Percentiles rank a stretch among this genome's conserved stretches.
Evolutionary conservation across 148 eudicot genomes (phyloP).

Genomic region (Vaccinium vitisidaea): DNA sequence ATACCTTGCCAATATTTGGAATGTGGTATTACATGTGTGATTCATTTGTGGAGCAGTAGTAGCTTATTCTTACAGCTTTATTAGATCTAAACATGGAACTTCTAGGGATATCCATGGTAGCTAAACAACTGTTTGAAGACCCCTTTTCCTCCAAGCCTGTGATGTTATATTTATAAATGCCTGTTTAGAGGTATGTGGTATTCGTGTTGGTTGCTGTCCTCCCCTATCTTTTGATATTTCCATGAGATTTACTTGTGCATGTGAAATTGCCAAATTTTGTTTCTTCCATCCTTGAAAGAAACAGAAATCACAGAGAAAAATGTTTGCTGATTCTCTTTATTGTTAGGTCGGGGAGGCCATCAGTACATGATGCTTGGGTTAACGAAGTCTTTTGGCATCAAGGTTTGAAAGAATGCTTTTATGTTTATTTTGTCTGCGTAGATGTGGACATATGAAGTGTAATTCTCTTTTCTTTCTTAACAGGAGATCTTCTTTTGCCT

Average conservation of each 20-base stretch:
- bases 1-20: neutral
- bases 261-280: neutral
- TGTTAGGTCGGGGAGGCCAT: constrained; percentile 57
- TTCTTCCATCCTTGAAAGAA: constrained; percentile 7
- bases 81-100: neutral
- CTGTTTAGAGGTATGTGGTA: neutral
- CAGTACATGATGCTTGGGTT: constrained; percentile 52
- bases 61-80: neutral
- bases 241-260: neutral
- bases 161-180: neutral
- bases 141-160: neutral
- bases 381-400: constrained; percentile 49
- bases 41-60: neutral
- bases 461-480: constrained; percentile 22
- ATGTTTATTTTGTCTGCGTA: neutral
- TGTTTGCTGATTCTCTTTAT: constrained; percentile 1
- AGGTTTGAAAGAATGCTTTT: constrained; percentile 32
- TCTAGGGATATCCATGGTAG: neutral
- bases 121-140: neutral
- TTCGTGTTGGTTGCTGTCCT: neutral
- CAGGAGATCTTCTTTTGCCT: constrained; percentile 56
- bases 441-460: neutral
- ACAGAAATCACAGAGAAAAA: neutral
- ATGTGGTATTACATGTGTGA: neutral
- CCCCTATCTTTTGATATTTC: neutral